Percentiles rank a stretch among this genome's conserved stretches.
Evolutionary conservation across 2,329 filamentous ascomycete species (phyloP).

Genomic region (Verticillium albo-atrum): DNA sequence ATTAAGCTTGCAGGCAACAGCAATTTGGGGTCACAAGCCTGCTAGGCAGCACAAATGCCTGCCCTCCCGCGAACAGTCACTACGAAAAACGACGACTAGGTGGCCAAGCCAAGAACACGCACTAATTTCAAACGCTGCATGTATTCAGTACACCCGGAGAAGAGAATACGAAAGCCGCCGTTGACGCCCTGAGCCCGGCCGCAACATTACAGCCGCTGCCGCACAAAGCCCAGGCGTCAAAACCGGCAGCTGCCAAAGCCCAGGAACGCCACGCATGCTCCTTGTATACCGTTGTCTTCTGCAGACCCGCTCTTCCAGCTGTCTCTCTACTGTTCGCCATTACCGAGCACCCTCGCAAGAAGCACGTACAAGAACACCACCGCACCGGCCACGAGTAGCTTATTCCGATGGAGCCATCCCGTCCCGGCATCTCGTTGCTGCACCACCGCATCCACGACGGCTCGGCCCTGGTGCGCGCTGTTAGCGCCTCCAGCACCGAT

Average conservation of each 20-base stretch:
- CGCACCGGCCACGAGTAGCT: constrained; percentile 65
- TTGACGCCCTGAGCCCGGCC: not conserved
- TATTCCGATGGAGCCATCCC: constrained; percentile 78
- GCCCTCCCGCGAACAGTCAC: no score
- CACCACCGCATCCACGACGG: constrained; percentile 71
- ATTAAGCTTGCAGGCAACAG: no score
- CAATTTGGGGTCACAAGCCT: no score
- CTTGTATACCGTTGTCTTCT: constrained; percentile 3
- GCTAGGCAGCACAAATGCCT: no score
- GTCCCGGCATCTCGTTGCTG: constrained; percentile 76
- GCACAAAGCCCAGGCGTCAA: constrained; percentile 3
- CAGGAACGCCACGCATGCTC: constrained; percentile 13
- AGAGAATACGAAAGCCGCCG: not conserved
- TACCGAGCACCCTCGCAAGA: constrained; percentile 67
- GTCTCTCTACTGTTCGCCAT: constrained; percentile 27
- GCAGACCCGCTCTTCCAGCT: not conserved
- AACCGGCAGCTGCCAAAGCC: constrained; percentile 1
- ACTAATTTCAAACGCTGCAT: not conserved
- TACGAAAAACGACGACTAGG: no score
- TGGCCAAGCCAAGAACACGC: no score
- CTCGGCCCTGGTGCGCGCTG: constrained; percentile 59
- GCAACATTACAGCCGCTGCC: not conserved
- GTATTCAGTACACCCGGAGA: not conserved
- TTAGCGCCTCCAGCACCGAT: constrained; percentile 46
- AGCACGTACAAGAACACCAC: constrained; percentile 79